Evolutionary conservation across 345 rosid genomes (phyloP), one percentile per base, ranked within the genome.

Genomic region (Dipteronia dyeriana): DNA sequence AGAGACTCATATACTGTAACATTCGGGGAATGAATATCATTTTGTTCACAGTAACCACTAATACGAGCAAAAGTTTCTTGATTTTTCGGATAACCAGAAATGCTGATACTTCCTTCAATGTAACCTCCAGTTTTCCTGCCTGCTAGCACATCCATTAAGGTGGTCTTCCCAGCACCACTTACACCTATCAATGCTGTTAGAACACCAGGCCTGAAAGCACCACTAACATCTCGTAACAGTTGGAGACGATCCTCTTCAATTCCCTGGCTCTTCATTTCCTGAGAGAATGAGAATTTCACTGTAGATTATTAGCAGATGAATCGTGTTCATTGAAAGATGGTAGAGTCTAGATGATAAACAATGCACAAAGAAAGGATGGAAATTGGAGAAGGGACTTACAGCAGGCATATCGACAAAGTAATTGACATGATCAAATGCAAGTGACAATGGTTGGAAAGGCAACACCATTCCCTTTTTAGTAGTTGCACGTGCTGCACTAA

Each of bases 91-190:
- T 85, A 93, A 1, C 98, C 98, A 31, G 93, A 90, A 70, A 93
- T 87, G 77, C 79, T 85, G 45, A 91, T 88, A 76, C 80, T 86
- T 73, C 96, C 96, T 84, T 93, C 91, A 14, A 85, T 84, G 70
- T 86, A 90, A 0, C 97, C 96, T 13, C 90, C 87, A 0, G 91
- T 93, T 81, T 93, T 93, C 72, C 98, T 88, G 49, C 91, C 91
- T 7, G 91, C 87, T 64, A 90, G 78, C 16, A 93, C 97, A 75
- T 93, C 98, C 90, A 93, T 90, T 74, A 93, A 83, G 1, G 98
- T 93, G 34, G 98, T 93, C 82, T 91, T 93, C 14, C 98, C 98
- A 8, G 98, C 98, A 29, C 98, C 98, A 68, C 95, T 91, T 0
- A 91, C 91, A 2, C 98, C 98, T 67, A 93, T 89, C 19, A 91